phyloP scores from a whole-genome alignment of 139 green algal species.

The Chlamydomonas urium region DNA sequence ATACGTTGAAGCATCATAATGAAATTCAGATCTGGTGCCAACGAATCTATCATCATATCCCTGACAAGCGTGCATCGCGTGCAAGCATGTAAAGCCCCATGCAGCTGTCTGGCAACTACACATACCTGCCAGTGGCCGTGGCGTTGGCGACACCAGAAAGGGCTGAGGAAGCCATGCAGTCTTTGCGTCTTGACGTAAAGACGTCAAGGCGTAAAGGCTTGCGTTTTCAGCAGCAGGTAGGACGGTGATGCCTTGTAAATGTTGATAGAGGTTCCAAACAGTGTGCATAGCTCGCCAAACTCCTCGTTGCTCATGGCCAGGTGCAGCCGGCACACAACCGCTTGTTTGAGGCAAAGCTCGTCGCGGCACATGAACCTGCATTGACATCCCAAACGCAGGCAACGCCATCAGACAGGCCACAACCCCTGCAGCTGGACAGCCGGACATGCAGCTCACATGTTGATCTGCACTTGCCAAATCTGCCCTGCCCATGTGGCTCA shows the following conservation, averaged over 20 bases:
- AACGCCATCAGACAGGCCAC: neutral
- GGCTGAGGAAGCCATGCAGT: no score
- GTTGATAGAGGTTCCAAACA: neutral
- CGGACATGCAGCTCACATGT: neutral
- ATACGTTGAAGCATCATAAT: neutral
- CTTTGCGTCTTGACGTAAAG: neutral
- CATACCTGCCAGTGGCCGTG: neutral
- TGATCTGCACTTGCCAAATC: neutral
- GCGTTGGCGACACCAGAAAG: neutral
- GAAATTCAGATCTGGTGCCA: neutral
- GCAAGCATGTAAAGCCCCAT: neutral
- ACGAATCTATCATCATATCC: neutral
- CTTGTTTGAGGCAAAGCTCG: conserved; percentile 19
- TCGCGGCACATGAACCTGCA: conserved; percentile 18
- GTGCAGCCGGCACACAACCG: no score
- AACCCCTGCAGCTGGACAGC: neutral
- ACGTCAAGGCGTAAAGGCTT: neutral
- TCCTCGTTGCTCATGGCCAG: no score
- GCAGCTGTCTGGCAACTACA: neutral
- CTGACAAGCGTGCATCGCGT: neutral
- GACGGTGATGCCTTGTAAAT: neutral
- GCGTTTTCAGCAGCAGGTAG: neutral
- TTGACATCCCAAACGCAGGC: neutral
- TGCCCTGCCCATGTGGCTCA: neutral
- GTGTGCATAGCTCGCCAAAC: no score